Base-by-base conservation (phyloP, 345 rosid species). In the Viola odorata region DNA sequence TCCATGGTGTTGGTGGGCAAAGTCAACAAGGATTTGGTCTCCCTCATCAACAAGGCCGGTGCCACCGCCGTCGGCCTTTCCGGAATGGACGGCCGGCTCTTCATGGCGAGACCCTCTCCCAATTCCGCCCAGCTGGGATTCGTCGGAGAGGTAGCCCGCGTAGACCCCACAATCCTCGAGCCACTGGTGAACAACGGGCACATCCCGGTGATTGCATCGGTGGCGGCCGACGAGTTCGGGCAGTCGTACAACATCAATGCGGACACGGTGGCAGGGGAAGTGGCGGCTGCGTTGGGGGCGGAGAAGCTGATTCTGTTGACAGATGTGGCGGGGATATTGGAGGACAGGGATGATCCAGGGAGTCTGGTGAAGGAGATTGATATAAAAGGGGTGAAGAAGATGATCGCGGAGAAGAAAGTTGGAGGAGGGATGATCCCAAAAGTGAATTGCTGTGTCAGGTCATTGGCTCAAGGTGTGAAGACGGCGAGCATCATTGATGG, bases 391-490 rank as follows among this genome's bases (percentile, higher is more conserved):
- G 84, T 89, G 65, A 85, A 78, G 85, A 85, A 70, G 77, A 82
- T 92, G 96, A 82, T 84, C 9, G 82, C 65, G 37, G 89, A 81
- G 8, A 87, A 89, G 61, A 87, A 80, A 52, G 84, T 92, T 36
- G 94, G 71, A 0, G 98, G 98, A 11, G 98, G 96, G 36, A 92
- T 87, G 98, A 92, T 89, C 40, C 98, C 98, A 0, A 92, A 89
- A 62, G 98, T 92, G 14, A 85, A 77, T 67, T 91, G 98, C 50
- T 91, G 98, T 3, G 83, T 91, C 14, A 70, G 94, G 38, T 89
- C 98, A 0, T 68, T 91, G 37, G 88, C 92, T 36, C 98, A 89
- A 61, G 98, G 98, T 3, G 96, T 91, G 10, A 87, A 67, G 70
- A 89, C 98, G 1, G 89, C 96, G 0, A 92, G 98, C 74, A 87